Conservation (phyloP, 2,329 filamentous ascomycete genomes). For the Phialophora expanda region DNA sequence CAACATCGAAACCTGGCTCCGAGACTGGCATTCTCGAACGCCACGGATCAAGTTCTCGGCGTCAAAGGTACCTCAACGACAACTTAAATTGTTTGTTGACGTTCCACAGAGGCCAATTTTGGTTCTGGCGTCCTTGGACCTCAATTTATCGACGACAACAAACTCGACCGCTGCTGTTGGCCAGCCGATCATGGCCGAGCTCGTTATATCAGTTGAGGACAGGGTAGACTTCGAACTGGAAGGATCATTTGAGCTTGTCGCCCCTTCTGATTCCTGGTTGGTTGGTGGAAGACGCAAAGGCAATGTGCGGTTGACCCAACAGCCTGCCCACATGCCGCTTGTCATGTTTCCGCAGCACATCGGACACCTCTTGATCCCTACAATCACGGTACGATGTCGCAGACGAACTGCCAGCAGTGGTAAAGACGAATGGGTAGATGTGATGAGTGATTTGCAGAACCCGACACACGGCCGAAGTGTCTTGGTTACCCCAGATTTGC, state of each 20-base stretch:
- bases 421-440: conserved; percentile 46
- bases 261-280: conserved; percentile 78
- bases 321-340: conserved; percentile 57
- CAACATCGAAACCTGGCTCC: conserved; percentile 58
- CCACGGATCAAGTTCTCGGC: conserved; percentile 25
- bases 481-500: conserved; percentile 72
- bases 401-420: conserved; percentile 30
- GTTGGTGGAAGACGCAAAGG: conserved; percentile 80
- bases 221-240: conserved; percentile 68
- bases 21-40: conserved; percentile 60
- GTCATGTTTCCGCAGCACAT: conserved; percentile 79
- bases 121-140: conserved; percentile 72
- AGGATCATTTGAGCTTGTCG: conserved; percentile 76
- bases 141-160: conserved; percentile 35
- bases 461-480: conserved; percentile 78
- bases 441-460: conserved; percentile 78
- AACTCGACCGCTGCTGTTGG: conserved; percentile 47
- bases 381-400: conserved; percentile 70
- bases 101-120: conserved; percentile 82
- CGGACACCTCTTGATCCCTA: conserved; percentile 78
- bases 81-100: conserved; percentile 87
- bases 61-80: conserved; percentile 47
- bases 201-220: conserved; percentile 41
- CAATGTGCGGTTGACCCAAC: conserved; percentile 46
- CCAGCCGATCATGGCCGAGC: conserved; percentile 54